Conservation (phyloP, 192 early-diverging fungal genomes). For the Coemansia sp. region DNA sequence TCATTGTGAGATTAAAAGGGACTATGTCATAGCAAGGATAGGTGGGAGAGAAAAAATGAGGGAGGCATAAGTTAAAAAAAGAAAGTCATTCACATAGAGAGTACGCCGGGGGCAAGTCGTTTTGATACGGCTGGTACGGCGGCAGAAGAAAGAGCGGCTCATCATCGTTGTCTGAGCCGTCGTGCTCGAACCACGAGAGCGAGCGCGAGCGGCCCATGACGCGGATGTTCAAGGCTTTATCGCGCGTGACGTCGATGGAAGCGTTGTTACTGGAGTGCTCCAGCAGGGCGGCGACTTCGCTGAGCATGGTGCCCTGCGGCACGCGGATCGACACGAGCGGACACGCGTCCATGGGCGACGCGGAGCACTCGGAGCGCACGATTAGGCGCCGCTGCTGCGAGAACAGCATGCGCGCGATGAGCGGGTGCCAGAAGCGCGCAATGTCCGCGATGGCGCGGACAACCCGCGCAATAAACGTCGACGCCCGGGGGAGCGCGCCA, state of each 20-base stretch:
- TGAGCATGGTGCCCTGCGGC: constrained; percentile 36
- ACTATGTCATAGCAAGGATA: not conserved
- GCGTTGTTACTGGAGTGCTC: not conserved
- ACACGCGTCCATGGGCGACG: not conserved
- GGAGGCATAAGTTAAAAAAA: constrained; percentile 2
- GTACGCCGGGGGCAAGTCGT: constrained; percentile 31
- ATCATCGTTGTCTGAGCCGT: not conserved
- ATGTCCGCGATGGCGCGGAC: too few relatives aligned
- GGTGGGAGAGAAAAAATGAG: not conserved
- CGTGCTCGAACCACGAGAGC: constrained; percentile 8
- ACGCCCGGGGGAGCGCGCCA: too few relatives aligned
- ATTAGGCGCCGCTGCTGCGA: constrained; percentile 29
- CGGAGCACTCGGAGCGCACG: constrained; percentile 13
- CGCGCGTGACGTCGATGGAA: constrained; percentile 25
- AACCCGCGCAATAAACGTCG: too few relatives aligned
- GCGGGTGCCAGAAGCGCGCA: constrained; percentile 1
- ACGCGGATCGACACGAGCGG: constrained; percentile 22
- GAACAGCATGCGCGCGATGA: constrained; percentile 14
- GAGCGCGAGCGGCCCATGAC: constrained; percentile 40
- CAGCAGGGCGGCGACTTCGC: constrained; percentile 32
- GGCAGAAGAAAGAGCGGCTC: constrained; percentile 11
- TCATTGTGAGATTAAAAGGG: not conserved
- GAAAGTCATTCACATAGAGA: not conserved
- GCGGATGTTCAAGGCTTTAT: constrained; percentile 41
- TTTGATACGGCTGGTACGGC: constrained; percentile 22